A percentile compares a stretch with the other conserved stretches of the same genome.
Evolutionary conservation across 2,329 filamentous ascomycete genomes (phyloP).

Genomic region (Karstenula rhodostoma): DNA sequence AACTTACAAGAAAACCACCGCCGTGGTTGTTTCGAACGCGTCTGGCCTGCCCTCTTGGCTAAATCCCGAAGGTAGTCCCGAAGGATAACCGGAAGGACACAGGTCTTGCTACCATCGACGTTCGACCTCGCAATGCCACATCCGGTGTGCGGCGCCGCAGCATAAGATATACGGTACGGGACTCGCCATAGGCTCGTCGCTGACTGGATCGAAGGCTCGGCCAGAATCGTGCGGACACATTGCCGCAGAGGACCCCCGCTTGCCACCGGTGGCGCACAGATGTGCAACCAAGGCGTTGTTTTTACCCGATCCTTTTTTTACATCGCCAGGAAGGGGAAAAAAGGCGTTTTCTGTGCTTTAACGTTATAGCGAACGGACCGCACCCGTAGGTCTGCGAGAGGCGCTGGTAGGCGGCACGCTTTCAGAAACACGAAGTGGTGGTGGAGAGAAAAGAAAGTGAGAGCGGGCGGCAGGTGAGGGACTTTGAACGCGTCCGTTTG

Average conservation of each 20-base stretch:
- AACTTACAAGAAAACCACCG: background rate
- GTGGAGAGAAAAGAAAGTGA: conserved; percentile 5
- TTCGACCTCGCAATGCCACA: background rate
- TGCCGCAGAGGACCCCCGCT: background rate
- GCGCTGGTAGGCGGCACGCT: background rate
- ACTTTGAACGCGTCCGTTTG: background rate
- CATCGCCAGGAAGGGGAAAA: background rate
- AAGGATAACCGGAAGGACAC: background rate
- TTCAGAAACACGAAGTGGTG: background rate
- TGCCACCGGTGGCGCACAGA: background rate
- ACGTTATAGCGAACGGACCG: conserved; percentile 1
- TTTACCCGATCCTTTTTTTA: background rate
- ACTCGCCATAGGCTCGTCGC: too few relatives aligned
- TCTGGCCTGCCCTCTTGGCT: background rate
- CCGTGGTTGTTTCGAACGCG: background rate
- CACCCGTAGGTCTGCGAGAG: background rate
- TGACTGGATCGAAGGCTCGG: too few relatives aligned
- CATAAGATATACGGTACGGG: too few relatives aligned
- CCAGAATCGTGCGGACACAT: background rate
- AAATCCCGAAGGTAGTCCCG: background rate
- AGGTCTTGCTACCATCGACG: background rate
- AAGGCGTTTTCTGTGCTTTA: background rate
- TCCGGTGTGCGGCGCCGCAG: background rate
- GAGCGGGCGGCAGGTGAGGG: background rate
- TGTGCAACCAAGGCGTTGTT: background rate